phyloP scores from a whole-genome alignment of 306 rosid species.

The Cucumis hystrix region DNA sequence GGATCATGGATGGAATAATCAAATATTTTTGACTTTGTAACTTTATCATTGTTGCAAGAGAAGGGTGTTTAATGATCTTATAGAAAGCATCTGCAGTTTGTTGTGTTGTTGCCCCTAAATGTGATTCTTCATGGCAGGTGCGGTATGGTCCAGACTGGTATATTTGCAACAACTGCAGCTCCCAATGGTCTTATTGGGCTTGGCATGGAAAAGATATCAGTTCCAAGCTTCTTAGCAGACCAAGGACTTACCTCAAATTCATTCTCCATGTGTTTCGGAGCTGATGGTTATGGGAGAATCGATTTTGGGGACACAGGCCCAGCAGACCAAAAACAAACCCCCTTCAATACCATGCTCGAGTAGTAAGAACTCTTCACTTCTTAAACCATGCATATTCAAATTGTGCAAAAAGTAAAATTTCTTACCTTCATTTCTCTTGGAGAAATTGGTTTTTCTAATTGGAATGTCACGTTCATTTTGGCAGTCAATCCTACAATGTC shows the following conservation, averaged over 20 bases:
- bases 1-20: too few relatives aligned
- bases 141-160: conserved; percentile 70
- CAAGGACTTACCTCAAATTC: conserved; percentile 50
- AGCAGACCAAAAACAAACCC: conserved; percentile 50
- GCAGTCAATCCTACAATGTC: conserved; percentile 65
- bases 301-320: conserved; percentile 69
- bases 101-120: conserved; percentile 6
- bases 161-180: conserved; percentile 53
- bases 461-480: conserved; percentile 10
- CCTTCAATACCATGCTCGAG: conserved; percentile 27
- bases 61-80: neutral
- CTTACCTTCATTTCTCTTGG: neutral
- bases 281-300: conserved; percentile 54
- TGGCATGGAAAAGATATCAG: conserved; percentile 50
- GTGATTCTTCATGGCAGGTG: conserved; percentile 42
- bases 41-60: neutral
- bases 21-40: neutral
- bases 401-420: neutral
- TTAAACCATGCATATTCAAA: neutral
- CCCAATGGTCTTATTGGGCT: conserved; percentile 87
- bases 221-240: conserved; percentile 72
- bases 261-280: conserved; percentile 86
- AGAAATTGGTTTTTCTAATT: conserved; percentile 8
- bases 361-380: conserved; percentile 34
- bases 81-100: neutral